These are phyloP conservation scores for Pisolithus albus DNA, from an alignment of 768 basidiomycete species.

Conservation along the genomic window DNA sequence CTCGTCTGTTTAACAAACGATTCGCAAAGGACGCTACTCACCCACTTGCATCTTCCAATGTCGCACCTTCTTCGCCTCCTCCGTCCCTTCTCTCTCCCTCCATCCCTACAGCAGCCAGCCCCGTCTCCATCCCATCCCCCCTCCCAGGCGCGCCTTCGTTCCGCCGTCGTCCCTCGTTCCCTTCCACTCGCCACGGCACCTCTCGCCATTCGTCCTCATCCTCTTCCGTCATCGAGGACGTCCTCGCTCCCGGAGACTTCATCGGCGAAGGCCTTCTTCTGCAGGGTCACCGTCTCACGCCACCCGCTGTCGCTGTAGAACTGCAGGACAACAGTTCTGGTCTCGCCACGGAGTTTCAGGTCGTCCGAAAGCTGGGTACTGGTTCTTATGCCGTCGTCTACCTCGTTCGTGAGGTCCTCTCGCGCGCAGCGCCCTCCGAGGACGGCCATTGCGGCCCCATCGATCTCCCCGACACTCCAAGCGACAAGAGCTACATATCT, in stretches of 20 bases:
- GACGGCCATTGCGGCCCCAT: constrained; percentile 50
- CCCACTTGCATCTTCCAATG: constrained; percentile 1
- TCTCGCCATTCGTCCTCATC: constrained; percentile 23
- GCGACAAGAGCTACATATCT: constrained; percentile 28
- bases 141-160: constrained; percentile 28
- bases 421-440: constrained; percentile 37
- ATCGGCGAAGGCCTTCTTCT: constrained; percentile 63
- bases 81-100: constrained; percentile 25
- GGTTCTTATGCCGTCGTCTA: constrained; percentile 95
- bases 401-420: constrained; percentile 69
- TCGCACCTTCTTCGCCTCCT: constrained; percentile 5
- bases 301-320: constrained; percentile 38
- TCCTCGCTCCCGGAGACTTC: constrained; percentile 65
- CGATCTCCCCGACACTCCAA: constrained; percentile 41
- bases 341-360: constrained; percentile 68
- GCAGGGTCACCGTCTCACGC: constrained; percentile 59
- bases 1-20: constrained; percentile 30
- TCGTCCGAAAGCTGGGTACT: constrained; percentile 78
- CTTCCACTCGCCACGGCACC: constrained; percentile 15
- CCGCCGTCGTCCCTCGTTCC: constrained; percentile 30
- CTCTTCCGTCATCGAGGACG: constrained; percentile 37
- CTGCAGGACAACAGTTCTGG: constrained; percentile 32
- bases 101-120: constrained; percentile 24
- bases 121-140: constrained; percentile 29
- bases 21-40: constrained; percentile 28